Evolutionary conservation across 805 yeast genomes (phyloP).

Genomic region (Limtongia smithiae): DNA sequence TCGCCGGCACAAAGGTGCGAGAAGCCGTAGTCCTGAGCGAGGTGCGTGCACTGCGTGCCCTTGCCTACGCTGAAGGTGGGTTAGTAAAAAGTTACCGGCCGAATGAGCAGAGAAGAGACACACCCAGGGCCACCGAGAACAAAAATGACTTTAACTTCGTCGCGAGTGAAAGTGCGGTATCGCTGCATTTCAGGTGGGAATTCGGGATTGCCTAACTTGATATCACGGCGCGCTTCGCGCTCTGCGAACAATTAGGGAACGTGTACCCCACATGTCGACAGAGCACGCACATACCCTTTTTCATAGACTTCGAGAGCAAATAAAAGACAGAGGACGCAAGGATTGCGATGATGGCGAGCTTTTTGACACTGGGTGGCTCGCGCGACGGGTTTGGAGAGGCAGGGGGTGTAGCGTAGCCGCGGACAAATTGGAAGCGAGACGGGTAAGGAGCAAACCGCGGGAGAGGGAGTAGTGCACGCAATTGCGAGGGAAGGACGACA

Average conservation of each 20-base stretch:
- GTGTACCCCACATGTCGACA: not conserved
- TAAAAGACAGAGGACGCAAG: conserved; percentile 11
- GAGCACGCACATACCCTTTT: conserved; percentile 5
- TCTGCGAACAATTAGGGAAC: conserved; percentile 1
- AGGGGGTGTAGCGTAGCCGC: no score
- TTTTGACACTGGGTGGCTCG: conserved; percentile 14
- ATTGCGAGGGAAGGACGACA: not conserved
- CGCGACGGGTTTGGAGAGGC: conserved; percentile 15
- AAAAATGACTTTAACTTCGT: conserved; percentile 74
- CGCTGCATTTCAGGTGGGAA: conserved; percentile 3
- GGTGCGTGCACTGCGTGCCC: conserved; percentile 90
- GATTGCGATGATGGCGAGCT: conserved; percentile 4
- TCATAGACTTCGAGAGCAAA: conserved; percentile 13
- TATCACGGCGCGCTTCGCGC: conserved; percentile 23
- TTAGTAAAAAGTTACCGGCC: not conserved
- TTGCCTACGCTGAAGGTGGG: conserved; percentile 60
- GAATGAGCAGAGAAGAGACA: not conserved
- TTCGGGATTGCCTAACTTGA: conserved; percentile 17
- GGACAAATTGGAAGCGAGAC: no score
- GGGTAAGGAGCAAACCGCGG: no score
- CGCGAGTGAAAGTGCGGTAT: conserved; percentile 50
- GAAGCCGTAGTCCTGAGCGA: conserved; percentile 76
- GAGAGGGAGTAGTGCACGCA: not conserved
- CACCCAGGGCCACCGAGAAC: conserved; percentile 94
- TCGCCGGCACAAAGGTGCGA: conserved; percentile 96